Evolutionary conservation across 2,329 filamentous ascomycete species (phyloP).

Genomic region (Chaetoscypha palmicola): DNA sequence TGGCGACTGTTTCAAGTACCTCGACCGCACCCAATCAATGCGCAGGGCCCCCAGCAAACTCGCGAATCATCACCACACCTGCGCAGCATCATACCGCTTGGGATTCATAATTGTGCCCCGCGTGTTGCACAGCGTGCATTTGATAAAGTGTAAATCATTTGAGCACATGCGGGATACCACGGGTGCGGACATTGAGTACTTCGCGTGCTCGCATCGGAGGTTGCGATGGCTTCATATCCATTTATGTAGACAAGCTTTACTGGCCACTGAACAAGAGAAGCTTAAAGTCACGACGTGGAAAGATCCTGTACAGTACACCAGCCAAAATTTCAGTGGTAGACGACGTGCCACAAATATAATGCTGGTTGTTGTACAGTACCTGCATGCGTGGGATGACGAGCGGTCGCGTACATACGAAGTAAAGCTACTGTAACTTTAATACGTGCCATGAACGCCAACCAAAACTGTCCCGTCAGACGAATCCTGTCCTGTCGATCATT

Average conservation of each 20-base stretch:
- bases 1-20: neutral
- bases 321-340: too few species aligned
- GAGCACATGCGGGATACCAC: too few species aligned
- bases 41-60: neutral
- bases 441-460: neutral
- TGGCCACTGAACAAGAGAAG: too few species aligned
- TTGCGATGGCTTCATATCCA: too few species aligned
- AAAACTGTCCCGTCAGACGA: neutral
- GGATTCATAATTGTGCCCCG: neutral
- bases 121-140: neutral
- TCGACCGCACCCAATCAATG: neutral
- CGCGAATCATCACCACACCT: neutral
- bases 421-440: neutral
- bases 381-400: neutral
- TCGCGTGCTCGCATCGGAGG: too few species aligned
- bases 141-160: too few species aligned
- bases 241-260: too few species aligned
- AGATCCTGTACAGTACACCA: too few species aligned
- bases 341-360: neutral
- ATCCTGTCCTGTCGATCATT: slow-evolving; percentile 15
- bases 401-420: neutral
- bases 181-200: too few species aligned
- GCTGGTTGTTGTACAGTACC: neutral
- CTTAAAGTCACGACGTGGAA: too few species aligned
- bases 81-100: neutral